A percentile compares a stretch with the other conserved stretches of the same genome.
phyloP scores from a whole-genome alignment of 2,329 filamentous ascomycete species.

The Arachnomyces sp. region DNA sequence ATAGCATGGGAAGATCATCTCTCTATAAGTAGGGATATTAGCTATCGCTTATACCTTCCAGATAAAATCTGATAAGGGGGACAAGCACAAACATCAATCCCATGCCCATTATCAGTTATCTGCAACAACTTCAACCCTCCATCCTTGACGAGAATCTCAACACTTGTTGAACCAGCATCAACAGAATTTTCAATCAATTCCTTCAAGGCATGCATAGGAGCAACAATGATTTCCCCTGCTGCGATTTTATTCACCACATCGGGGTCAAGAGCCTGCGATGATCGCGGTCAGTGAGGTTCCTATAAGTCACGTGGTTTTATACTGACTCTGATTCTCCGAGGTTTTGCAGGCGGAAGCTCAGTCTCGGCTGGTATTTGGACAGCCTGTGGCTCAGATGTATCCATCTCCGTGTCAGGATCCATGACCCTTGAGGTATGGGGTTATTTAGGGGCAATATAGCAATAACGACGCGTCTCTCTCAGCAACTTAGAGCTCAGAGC shows the following conservation, averaged over 20 bases:
- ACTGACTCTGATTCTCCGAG: constrained; percentile 41
- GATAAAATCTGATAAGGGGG: neutral
- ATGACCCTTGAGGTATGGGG: constrained; percentile 14
- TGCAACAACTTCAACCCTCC: constrained; percentile 91
- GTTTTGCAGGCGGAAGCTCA: constrained; percentile 29
- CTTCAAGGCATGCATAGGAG: constrained; percentile 90
- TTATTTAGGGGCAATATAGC: neutral
- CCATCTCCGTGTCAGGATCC: constrained; percentile 38
- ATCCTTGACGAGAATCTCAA: constrained; percentile 90
- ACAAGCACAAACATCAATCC: constrained; percentile 63
- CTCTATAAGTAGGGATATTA: constrained; percentile 46
- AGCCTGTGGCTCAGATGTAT: constrained; percentile 29
- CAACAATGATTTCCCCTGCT: constrained; percentile 95
- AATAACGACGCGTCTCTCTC: too few species aligned
- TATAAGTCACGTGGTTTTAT: neutral
- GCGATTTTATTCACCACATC: constrained; percentile 98
- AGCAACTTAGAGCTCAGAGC: too few species aligned
- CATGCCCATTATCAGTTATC: constrained; percentile 94
- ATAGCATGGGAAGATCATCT: constrained; percentile 84
- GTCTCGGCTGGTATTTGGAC: constrained; percentile 44
- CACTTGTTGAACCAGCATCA: constrained; percentile 84
- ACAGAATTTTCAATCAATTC: constrained; percentile 96
- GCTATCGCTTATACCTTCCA: neutral
- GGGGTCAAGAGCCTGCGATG: constrained; percentile 69
- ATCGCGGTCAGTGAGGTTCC: constrained; percentile 9